Base-by-base conservation (phyloP, 768 basidiomycete species). In the Suillus variegatus region DNA sequence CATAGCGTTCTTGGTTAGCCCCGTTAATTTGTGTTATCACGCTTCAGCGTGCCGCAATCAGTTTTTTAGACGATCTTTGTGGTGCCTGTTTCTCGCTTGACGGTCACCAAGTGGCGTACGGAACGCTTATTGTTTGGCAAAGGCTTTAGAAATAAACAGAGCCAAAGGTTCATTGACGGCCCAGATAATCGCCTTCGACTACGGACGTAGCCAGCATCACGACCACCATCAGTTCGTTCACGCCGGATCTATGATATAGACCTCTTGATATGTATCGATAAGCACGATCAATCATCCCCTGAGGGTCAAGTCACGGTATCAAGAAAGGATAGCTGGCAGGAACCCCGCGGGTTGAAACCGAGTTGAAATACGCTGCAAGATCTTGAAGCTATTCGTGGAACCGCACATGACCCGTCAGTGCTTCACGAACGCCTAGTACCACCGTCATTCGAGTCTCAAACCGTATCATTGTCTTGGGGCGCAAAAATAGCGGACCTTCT, bases 91-190 rank as follows among this genome's bases (percentile, higher is more conserved):
- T 25, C 22, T 40, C 22, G 22, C 22, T 40, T 55, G 13, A 20
- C 18, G 7, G n/a, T 57, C 22, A 40, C 22, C 7, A 16, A 51
- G 25, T 51, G 57, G 25, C 38, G 40, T 58, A 22, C 2, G n/a
- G 8, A 40, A 41, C 58, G 10, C 20, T 20, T 60, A 28, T 60
- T 60, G 41, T 60, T 60, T 60, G 58, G 58, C 58, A 43, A 60
- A 28, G 41, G 58, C 58, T 60, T 60, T 32, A 60, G 58, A 43
- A 60, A 60, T 43, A 60, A 60, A 60, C 58, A 60, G 18, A 41
- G 18, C 58, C 58, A 60, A 43, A 43, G 40, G 40, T 3, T 43
- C 10, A 41, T 20, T 41, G 28, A 60, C 28, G 57, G 14, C 8
- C 4, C n/a, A 6, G 12, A 18, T 28, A 10, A 58, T 58, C 20